Evolutionary conservation across 2,329 filamentous ascomycete species (phyloP).

Genomic region (Dactylonectria macrodidyma): DNA sequence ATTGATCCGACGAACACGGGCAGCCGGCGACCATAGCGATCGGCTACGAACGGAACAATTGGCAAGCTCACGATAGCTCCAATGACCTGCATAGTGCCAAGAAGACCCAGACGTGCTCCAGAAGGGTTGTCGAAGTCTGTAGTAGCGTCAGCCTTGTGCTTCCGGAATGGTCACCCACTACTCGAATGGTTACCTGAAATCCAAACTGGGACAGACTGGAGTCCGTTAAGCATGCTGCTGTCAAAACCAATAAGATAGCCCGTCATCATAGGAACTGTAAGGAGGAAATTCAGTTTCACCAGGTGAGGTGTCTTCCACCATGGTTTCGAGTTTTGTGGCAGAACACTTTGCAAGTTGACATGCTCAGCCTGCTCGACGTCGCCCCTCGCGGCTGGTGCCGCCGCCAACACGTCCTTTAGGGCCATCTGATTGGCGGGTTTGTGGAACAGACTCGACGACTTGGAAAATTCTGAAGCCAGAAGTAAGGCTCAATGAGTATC

Average conservation of each 20-base stretch:
- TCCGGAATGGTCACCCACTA: too few relatives aligned
- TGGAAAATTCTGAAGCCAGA: too few relatives aligned
- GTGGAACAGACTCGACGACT: too few relatives aligned
- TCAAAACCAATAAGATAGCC: conserved; percentile 54
- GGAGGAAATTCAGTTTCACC: conserved; percentile 59
- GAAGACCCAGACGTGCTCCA: conserved; percentile 47
- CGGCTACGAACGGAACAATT: conserved; percentile 51
- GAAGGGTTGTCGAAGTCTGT: conserved; percentile 51
- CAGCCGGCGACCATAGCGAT: conserved; percentile 52
- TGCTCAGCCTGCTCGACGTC: too few relatives aligned
- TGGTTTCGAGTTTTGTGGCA: conserved; percentile 57
- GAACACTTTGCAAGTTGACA: conserved; percentile 29
- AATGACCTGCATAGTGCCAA: conserved; percentile 49
- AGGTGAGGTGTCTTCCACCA: conserved; percentile 63
- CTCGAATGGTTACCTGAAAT: conserved; percentile 54
- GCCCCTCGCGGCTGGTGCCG: too few relatives aligned
- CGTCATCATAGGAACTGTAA: conserved; percentile 60
- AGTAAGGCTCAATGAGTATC: too few relatives aligned
- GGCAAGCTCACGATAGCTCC: conserved; percentile 52
- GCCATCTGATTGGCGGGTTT: too few relatives aligned
- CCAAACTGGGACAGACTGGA: conserved; percentile 56
- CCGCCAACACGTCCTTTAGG: too few relatives aligned
- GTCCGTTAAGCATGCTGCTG: conserved; percentile 50
- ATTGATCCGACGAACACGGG: conserved; percentile 16
- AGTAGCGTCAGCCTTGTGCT: too few relatives aligned